Conservation (phyloP, 2,329 filamentous ascomycete species). For the Clarireedia homoeocarpa region DNA sequence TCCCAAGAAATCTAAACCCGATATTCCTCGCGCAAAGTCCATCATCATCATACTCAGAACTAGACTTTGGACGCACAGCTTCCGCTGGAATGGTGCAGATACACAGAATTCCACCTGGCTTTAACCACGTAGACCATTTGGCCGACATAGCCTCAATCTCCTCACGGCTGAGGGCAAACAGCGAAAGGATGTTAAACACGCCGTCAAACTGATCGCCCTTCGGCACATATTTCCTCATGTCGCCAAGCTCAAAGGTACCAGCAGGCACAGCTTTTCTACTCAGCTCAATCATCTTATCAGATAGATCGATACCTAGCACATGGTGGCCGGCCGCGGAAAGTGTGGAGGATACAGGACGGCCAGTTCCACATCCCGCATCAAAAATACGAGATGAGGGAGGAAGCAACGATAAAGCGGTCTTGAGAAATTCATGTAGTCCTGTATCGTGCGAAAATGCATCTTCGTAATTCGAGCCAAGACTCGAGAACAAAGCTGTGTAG, state of each 20-base stretch:
- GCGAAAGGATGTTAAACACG: conserved; percentile 11
- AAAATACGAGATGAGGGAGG: conserved; percentile 11
- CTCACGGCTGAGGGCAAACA: conserved; percentile 11
- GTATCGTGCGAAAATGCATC: neutral
- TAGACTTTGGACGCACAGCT: neutral
- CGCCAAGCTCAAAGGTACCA: conserved; percentile 9
- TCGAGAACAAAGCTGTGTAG: neutral
- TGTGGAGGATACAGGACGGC: conserved; percentile 24
- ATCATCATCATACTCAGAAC: conserved; percentile 10
- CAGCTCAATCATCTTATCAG: conserved; percentile 25
- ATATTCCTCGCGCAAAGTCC: conserved; percentile 8
- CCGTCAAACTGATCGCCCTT: conserved; percentile 5
- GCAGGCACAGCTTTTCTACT: conserved; percentile 9
- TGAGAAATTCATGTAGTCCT: neutral
- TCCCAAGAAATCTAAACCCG: conserved; percentile 14
- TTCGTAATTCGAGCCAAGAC: neutral
- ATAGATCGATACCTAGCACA: conserved; percentile 23
- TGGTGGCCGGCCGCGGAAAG: conserved; percentile 18
- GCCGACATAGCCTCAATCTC: conserved; percentile 9
- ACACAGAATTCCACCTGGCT: conserved; percentile 10
- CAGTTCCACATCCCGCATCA: conserved; percentile 30
- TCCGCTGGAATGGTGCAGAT: conserved; percentile 11
- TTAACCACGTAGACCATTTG: conserved; percentile 13
- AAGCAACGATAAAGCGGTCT: neutral
- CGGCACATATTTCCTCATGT: conserved; percentile 13